Evolutionary conservation across 2,329 filamentous ascomycete species (phyloP).

Genomic region (Fusarium sororula): DNA sequence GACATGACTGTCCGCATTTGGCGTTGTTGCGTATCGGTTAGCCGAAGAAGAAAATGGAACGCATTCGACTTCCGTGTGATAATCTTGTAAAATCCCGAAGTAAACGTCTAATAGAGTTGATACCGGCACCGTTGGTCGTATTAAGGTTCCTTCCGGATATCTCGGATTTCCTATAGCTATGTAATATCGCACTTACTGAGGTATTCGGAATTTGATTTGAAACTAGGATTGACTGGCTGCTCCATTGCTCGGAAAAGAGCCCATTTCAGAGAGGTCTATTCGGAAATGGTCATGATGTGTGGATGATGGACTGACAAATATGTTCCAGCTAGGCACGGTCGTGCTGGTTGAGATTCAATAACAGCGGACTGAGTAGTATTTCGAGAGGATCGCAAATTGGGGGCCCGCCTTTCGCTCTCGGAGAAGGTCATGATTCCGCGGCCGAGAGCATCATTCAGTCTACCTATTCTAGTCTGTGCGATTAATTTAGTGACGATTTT

Average conservation of each 20-base stretch:
- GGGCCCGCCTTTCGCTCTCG: slow-evolving; percentile 5
- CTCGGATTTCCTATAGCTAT: background rate
- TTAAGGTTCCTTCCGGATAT: slow-evolving; percentile 14
- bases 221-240: background rate
- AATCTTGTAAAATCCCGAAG: background rate
- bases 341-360: background rate
- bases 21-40: background rate
- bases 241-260: slow-evolving; percentile 8
- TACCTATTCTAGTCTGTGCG: background rate
- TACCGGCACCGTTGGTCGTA: background rate
- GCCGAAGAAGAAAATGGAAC: background rate
- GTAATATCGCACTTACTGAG: background rate
- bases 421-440: slow-evolving; percentile 9
- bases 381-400: slow-evolving; percentile 12
- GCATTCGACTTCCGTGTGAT: background rate
- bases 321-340: background rate
- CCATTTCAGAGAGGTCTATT: slow-evolving; percentile 2
- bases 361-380: slow-evolving; percentile 10
- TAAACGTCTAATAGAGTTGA: slow-evolving; percentile 2
- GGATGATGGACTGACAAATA: background rate
- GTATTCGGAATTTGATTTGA: background rate
- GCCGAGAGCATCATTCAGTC: slow-evolving; percentile 14
- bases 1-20: background rate
- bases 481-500: slow-evolving; percentile 31
- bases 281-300: background rate